A percentile compares a stretch with the other conserved stretches of the same genome.
Conservation (phyloP, 179 eudicot species). For the Carnegiea gigantea region DNA sequence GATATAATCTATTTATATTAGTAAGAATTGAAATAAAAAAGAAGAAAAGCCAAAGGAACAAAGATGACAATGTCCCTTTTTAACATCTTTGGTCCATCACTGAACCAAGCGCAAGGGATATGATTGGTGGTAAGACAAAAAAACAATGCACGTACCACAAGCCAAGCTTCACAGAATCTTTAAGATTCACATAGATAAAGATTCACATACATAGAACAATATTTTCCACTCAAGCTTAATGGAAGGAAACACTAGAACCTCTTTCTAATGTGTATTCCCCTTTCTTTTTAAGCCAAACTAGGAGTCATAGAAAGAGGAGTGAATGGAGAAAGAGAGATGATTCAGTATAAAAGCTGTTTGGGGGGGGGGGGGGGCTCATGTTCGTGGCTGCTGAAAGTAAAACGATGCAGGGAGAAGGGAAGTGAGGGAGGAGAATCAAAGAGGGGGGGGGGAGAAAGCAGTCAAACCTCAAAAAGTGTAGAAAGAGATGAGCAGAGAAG, state of each 20-base stretch:
- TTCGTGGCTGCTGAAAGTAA: background rate
- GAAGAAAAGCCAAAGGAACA: background rate
- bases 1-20: background rate
- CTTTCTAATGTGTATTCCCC: background rate
- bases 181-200: no score
- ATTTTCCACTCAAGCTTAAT: background rate
- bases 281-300: no score
- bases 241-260: background rate
- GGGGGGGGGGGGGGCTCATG: background rate
- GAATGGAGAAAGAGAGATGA: background rate
- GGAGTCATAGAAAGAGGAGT: background rate
- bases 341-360: no score
- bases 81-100: background rate
- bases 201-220: background rate
- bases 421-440: background rate
- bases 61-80: background rate
- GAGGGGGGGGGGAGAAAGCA: background rate
- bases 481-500: background rate
- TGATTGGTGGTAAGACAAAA: background rate
- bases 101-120: background rate
- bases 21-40: background rate
- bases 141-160: background rate
- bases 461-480: no score
- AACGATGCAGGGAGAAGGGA: background rate
- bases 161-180: background rate